Conservation (phyloP, 495 filamentous ascomycete species). For the Evernia prunastri region DNA sequence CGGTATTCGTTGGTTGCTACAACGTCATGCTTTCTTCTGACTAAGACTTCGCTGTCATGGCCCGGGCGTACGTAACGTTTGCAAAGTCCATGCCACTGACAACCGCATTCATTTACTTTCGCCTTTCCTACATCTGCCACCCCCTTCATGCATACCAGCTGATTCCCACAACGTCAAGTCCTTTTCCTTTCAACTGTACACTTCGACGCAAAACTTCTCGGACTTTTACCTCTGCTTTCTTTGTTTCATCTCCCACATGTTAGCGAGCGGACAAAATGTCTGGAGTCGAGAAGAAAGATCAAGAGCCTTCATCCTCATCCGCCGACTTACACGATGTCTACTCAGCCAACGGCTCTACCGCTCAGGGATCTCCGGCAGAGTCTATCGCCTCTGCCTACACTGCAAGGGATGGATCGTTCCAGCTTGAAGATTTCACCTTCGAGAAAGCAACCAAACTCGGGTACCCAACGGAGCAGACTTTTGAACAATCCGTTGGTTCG, state of each 20-base stretch:
- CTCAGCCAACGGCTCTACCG: conserved; percentile 8
- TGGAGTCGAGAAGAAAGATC: neutral
- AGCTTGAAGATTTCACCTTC: conserved; percentile 18
- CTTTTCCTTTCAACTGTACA: neutral
- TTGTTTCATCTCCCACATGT: neutral
- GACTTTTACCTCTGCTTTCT: neutral
- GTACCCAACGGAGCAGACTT: conserved; percentile 23
- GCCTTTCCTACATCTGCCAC: neutral
- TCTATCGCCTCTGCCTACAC: conserved; percentile 12
- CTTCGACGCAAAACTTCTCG: neutral
- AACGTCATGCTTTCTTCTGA: neutral
- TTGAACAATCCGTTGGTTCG: conserved; percentile 8
- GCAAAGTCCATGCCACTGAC: neutral
- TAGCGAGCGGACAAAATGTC: neutral
- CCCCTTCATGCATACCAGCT: neutral
- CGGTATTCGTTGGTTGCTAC: neutral
- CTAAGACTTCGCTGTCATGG: neutral
- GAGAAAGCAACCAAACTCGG: conserved; percentile 20
- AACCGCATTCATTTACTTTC: neutral
- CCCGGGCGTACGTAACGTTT: neutral
- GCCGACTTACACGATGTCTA: conserved; percentile 3
- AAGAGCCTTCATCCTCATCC: neutral
- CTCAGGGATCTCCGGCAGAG: conserved; percentile 11
- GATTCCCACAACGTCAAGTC: neutral
- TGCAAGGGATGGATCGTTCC: conserved; percentile 13